Conservation (phyloP, 352 stramenopile species). For the Halophytophthora polymorphica region DNA sequence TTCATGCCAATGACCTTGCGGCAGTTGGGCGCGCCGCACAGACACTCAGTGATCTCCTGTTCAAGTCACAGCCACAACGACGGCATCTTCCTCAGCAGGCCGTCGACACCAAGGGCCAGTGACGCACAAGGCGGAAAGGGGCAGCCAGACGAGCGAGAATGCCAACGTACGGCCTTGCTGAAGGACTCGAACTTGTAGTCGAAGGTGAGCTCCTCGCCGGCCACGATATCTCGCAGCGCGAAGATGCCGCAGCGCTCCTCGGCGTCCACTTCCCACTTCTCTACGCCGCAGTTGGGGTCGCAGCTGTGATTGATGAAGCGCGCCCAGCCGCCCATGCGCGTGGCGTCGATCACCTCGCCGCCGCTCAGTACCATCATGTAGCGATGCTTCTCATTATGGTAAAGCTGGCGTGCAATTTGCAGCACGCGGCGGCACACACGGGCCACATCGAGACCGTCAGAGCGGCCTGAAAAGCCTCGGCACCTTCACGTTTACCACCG, state of each 20-base stretch:
- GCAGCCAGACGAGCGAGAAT: too few relatives aligned
- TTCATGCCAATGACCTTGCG: slow-evolving; percentile 75
- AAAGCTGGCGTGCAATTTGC: too few relatives aligned
- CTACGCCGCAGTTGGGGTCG: slow-evolving; percentile 91
- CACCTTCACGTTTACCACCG: too few relatives aligned
- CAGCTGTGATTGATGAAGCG: slow-evolving; percentile 97
- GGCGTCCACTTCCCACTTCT: slow-evolving; percentile 93
- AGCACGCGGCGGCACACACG: not conserved
- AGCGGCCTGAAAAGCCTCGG: not conserved
- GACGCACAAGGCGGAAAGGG: too few relatives aligned
- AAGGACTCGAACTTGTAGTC: slow-evolving; percentile 90
- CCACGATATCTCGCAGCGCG: slow-evolving; percentile 82
- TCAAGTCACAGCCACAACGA: too few relatives aligned
- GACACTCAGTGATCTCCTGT: slow-evolving; percentile 72
- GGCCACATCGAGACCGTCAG: not conserved
- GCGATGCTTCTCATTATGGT: slow-evolving; percentile 80
- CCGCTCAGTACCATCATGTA: slow-evolving; percentile 87
- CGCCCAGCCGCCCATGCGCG: slow-evolving; percentile 87
- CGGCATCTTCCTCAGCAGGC: too few relatives aligned
- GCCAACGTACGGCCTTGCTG: slow-evolving; percentile 26
- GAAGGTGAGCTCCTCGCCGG: slow-evolving; percentile 92
- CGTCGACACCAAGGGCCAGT: too few relatives aligned
- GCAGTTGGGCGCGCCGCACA: slow-evolving; percentile 60
- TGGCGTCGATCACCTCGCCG: slow-evolving; percentile 87
- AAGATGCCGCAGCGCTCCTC: slow-evolving; percentile 96